Evolutionary conservation across 257 asterid genomes (phyloP), one percentile per base, ranked within the genome.

Genomic region (Solanum dulcamara): DNA sequence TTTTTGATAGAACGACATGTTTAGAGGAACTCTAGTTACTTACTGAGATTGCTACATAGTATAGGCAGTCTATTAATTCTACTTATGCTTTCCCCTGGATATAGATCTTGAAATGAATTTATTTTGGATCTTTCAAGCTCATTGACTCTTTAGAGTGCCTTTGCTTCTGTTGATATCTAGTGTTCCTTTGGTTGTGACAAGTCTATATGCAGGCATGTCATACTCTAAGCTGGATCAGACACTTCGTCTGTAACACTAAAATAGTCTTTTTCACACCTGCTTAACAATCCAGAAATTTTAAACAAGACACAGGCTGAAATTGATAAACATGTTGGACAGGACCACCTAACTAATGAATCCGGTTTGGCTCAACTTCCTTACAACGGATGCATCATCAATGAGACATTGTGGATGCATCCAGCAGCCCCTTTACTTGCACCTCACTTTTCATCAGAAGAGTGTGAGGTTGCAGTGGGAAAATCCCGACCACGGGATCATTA

Each of bases 321-420:
- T n/a, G n/a, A n/a, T n/a, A n/a, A n/a, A n/a, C n/a, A n/a, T n/a
- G 28, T 57, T 57, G 89, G 87, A 46, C 85, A 60, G 28, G 81
- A 60, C 11, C 87, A 84, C 60, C 50, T 81, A 4, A 62, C 88
- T 17, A 48, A 57, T 0, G 90, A 88, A 77, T 87, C 84, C 0
- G 90, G 87, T 38, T 42, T 90, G 22, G 82, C 90, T 35, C 81
- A 81, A 1, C 91, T 92, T 1, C 92, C 93, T 10, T 93, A 91
- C 64, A 87, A 94, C 81, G 85, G 51, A 1, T 89, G 91, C 68
- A 86, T 93, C 80, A 86, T 93, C 32, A 88, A 84, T n/a, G 97
- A 93, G 42, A 91, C 98, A 5, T 28, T 93, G 14, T 88, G 96
- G 1, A 40, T 93, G 85, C 90, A 84, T 71, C 98, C 97, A 2